Percentiles rank a stretch among this genome's conserved stretches.
Evolutionary conservation across 2,329 filamentous ascomycete genomes (phyloP).

Genomic region (Amauroascus niger): DNA sequence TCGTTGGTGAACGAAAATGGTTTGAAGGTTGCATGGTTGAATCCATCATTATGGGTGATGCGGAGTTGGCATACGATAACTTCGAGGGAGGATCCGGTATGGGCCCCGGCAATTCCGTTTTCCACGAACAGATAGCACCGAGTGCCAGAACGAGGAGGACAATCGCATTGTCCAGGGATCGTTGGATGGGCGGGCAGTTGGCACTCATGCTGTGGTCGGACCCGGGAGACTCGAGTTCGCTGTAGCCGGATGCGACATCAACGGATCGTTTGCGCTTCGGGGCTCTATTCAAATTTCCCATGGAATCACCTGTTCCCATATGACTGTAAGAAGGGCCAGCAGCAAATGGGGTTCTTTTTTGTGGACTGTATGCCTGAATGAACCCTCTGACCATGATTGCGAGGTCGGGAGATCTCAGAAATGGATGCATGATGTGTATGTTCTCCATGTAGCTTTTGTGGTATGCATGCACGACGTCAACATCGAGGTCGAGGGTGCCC

Average conservation of each 20-base stretch:
- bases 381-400: slow-evolving; percentile 45
- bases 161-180: slow-evolving; percentile 69
- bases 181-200: slow-evolving; percentile 28
- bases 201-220: slow-evolving; percentile 9
- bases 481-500: slow-evolving; percentile 47
- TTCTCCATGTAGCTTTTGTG: slow-evolving; percentile 49
- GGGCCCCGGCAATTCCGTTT: slow-evolving; percentile 43
- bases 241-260: slow-evolving; percentile 12
- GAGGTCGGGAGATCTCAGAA: slow-evolving; percentile 48
- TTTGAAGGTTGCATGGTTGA: slow-evolving; percentile 2
- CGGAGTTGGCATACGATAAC: slow-evolving; percentile 15
- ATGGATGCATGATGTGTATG: slow-evolving; percentile 56
- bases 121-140: slow-evolving; percentile 64
- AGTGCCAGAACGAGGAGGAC: slow-evolving; percentile 75
- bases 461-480: slow-evolving; percentile 42
- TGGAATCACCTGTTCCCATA: neutral
- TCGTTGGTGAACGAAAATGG: slow-evolving; percentile 8
- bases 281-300: slow-evolving; percentile 10
- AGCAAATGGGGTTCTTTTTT: neutral
- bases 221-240: slow-evolving; percentile 9
- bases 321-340: neutral
- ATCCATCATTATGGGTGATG: slow-evolving; percentile 5
- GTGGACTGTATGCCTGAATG: slow-evolving; percentile 40
- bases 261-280: slow-evolving; percentile 17
- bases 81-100: slow-evolving; percentile 34